Base-by-base conservation (phyloP, 805 yeast genomes). In the Hanseniaspora singularis region DNA sequence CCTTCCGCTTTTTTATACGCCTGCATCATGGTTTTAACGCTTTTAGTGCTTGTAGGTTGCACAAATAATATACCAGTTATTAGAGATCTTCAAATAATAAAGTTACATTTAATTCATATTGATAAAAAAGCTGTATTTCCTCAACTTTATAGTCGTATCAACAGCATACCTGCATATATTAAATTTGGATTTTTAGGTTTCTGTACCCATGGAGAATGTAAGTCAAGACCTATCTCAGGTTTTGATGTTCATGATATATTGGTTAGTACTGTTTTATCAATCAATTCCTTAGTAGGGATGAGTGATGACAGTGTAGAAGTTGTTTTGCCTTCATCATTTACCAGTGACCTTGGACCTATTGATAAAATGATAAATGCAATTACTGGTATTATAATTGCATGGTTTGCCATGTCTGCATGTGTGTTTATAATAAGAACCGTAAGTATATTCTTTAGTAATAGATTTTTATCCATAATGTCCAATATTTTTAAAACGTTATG, bases 141-240 rank as follows among this genome's bases (percentile, higher is more conserved):
- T 1, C 16, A 22, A 4, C 27, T 43, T 10, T 4, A 19, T 4
- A 23, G 33, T 1, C 18, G 34, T n/a, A 7, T 28, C 2, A 18
- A 19, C 5, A 10, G 8, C 10, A 33, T 41, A 3, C 46, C 46
- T 3, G 30, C 26, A n/a, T 42, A 34, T 31, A 28, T 42, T 14
- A 33, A 19, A 20, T 20, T 42, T 9, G 46, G 46, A 3, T 15
- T 42, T 4, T 19, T 34, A 31, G 46, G 46, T n/a, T 42, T 34
- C 34, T 42, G 46, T 18, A 42, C 39, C 1, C 40, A 38, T n/a
- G 40, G 9, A 6, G 10, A 12, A 7, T 42, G 46, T 22, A 14
- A 10, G 8, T 19, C 33, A 11, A 34, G n/a, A 22, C 18, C 26
- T 8, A 32, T 42, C 19, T 39, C 34, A 14, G n/a, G 15, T 7